Conservation (phyloP, 2,329 filamentous ascomycete genomes). For the Mycogone perniciosa region DNA sequence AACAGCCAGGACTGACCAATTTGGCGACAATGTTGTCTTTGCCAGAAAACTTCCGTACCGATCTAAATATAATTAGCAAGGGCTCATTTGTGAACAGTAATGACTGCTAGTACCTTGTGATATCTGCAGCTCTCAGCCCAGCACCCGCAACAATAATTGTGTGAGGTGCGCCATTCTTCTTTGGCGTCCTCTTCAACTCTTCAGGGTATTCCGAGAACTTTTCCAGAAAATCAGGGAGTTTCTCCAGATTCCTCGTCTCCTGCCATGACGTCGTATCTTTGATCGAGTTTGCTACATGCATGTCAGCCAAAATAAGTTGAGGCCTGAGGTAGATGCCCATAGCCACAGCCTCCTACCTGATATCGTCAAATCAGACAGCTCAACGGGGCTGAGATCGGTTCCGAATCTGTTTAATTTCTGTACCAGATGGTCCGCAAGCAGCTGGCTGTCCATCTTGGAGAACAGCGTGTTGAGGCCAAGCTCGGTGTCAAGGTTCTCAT, state of each 20-base stretch:
- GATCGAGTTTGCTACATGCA: background rate
- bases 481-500: conserved; percentile 57
- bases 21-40: conserved; percentile 78
- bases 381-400: conserved; percentile 72
- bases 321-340: too few species aligned
- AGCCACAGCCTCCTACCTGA: conserved; percentile 49
- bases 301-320: too few species aligned
- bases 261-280: conserved; percentile 70
- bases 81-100: background rate
- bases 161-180: conserved; percentile 68
- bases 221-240: conserved; percentile 75
- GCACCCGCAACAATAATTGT: conserved; percentile 84
- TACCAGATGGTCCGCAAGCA: conserved; percentile 80
- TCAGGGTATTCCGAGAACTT: conserved; percentile 51
- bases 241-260: conserved; percentile 59
- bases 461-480: conserved; percentile 75
- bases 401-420: conserved; percentile 74
- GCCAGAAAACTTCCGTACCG: conserved; percentile 69
- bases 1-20: conserved; percentile 42
- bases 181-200: conserved; percentile 57
- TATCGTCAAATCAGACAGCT: conserved; percentile 76
- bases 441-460: conserved; percentile 71
- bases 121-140: conserved; percentile 77
- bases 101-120: conserved; percentile 55
- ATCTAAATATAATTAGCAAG: conserved; percentile 37